phyloP scores from a whole-genome alignment of 78 protist species.

The Paratrimastix pyriformis region DNA sequence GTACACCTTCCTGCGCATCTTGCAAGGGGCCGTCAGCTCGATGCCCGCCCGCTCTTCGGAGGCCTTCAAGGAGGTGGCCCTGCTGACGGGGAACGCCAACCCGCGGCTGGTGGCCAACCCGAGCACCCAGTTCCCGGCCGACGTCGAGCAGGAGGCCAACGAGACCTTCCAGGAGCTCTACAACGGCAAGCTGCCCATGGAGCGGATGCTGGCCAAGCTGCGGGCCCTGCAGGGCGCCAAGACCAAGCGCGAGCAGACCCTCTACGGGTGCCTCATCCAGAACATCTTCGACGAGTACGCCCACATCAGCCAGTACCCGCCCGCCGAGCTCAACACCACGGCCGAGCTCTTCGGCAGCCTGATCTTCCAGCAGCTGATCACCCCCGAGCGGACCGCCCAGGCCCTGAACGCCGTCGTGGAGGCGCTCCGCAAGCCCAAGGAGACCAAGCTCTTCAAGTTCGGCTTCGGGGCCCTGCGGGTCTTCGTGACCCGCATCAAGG shows the following conservation, averaged over 20 bases:
- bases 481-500: slow-evolving; percentile 59
- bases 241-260: slow-evolving; percentile 46
- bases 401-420: slow-evolving; percentile 73
- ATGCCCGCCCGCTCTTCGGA: no score
- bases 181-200: slow-evolving; percentile 36
- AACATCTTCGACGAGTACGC: slow-evolving; percentile 84
- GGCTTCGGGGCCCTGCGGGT: slow-evolving; percentile 67
- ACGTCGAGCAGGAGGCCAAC: slow-evolving; percentile 71
- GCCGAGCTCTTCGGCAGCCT: slow-evolving; percentile 76
- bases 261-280: slow-evolving; percentile 75
- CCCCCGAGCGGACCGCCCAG: slow-evolving; percentile 23
- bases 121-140: slow-evolving; percentile 6
- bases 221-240: no score
- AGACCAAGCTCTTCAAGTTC: slow-evolving; percentile 58
- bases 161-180: slow-evolving; percentile 59
- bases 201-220: neutral
- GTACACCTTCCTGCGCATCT: no score
- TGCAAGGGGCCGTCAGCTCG: no score
- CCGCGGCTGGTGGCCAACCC: neutral
- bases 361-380: slow-evolving; percentile 65
- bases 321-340: slow-evolving; percentile 69
- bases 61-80: no score
- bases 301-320: slow-evolving; percentile 75
- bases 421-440: slow-evolving; percentile 41
- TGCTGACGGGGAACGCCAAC: neutral